phyloP scores from a whole-genome alignment of 257 asterid species.

The Dorcoceras hygrometricum region DNA sequence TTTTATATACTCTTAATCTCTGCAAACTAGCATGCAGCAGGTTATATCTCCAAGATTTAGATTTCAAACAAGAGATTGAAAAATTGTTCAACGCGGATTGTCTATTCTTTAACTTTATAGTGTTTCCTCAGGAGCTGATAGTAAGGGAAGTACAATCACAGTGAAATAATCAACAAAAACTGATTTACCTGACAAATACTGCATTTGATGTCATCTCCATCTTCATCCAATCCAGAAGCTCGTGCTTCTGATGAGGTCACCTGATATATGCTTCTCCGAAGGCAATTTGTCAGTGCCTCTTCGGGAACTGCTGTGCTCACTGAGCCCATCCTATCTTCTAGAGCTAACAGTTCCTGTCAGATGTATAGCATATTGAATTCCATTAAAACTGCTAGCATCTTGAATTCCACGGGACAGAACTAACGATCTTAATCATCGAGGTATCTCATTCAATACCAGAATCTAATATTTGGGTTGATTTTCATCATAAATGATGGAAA shows the following conservation, averaged over 20 bases:
- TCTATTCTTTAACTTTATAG: not conserved
- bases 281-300: conserved; percentile 67
- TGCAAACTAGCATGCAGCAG: not conserved
- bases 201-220: conserved; percentile 65
- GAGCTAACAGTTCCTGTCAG: conserved; percentile 81
- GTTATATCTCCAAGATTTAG: not conserved
- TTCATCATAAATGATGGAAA: no score
- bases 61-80: not conserved
- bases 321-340: conserved; percentile 88
- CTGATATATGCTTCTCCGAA: conserved; percentile 49
- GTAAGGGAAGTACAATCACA: not conserved
- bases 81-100: not conserved
- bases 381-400: not conserved
- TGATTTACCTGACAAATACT: conserved; percentile 79
- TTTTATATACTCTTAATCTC: not conserved
- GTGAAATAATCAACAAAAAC: not conserved
- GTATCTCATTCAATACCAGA: no score
- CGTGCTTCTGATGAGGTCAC: conserved; percentile 28
- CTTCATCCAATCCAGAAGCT: conserved; percentile 28
- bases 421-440: not conserved
- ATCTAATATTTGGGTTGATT: no score
- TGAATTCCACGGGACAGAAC: no score
- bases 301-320: conserved; percentile 89
- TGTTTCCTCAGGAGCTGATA: no score
- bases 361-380: not conserved